Conservation (phyloP, 768 basidiomycete genomes). For the Coprinopsis strossmayeri region DNA sequence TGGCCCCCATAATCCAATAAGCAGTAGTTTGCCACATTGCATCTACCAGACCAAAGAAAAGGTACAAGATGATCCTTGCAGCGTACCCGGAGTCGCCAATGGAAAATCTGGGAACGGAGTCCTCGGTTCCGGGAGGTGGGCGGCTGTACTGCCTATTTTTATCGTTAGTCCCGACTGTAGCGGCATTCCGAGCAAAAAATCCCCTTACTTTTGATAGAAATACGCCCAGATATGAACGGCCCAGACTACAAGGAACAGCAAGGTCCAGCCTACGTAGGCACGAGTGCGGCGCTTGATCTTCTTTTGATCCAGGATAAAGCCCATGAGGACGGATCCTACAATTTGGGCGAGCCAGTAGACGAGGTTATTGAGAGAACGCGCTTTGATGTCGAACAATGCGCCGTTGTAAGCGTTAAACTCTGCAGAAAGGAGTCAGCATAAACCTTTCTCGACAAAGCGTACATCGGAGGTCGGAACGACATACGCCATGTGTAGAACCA, state of each 20-base stretch:
- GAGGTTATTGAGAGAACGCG: conserved; percentile 69
- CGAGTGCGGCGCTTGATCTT: conserved; percentile 55
- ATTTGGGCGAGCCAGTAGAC: conserved; percentile 81
- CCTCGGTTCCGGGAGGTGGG: neutral
- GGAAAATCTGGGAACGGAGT: conserved; percentile 36
- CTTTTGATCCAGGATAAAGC: conserved; percentile 56
- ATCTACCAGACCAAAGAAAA: conserved; percentile 71
- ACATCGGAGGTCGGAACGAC: conserved; percentile 17
- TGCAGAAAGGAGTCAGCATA: conserved; percentile 18
- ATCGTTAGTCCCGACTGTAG: neutral
- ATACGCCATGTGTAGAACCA: conserved; percentile 85
- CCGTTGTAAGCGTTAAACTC: conserved; percentile 78
- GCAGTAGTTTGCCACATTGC: conserved; percentile 82
- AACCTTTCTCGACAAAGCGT: conserved; percentile 1
- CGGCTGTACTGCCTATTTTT: conserved; percentile 38
- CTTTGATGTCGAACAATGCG: conserved; percentile 75
- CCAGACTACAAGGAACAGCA: conserved; percentile 60
- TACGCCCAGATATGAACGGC: conserved; percentile 71
- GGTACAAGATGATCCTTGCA: conserved; percentile 54
- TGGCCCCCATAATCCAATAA: conserved; percentile 81
- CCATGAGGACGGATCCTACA: conserved; percentile 65
- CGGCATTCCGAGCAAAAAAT: neutral
- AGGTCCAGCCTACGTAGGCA: conserved; percentile 62
- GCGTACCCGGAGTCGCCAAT: conserved; percentile 49
- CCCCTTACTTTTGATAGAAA: conserved; percentile 62